These are phyloP conservation scores for Fusarium pilosicola DNA, from an alignment of 2,329 filamentous ascomycete species.

Conservation along the genomic window DNA sequence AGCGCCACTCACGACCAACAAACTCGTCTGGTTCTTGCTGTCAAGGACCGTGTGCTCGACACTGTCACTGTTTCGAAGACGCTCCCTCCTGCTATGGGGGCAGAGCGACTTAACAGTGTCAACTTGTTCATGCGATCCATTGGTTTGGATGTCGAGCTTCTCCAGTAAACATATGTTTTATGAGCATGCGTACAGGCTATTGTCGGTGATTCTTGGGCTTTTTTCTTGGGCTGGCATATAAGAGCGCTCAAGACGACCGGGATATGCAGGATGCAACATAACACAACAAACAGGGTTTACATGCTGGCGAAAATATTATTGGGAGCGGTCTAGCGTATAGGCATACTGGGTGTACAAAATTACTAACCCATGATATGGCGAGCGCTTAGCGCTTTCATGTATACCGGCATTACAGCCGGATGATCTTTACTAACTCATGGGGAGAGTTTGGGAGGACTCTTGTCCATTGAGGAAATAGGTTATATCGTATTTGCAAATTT, in stretches of 20 bases:
- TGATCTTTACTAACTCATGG: slow-evolving; percentile 23
- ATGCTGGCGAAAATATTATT: slow-evolving; percentile 36
- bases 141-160: slow-evolving; percentile 91
- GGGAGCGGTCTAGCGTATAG: slow-evolving; percentile 23
- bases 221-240: slow-evolving; percentile 42
- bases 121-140: slow-evolving; percentile 99
- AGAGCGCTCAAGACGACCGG: slow-evolving; percentile 37
- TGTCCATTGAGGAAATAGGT: slow-evolving; percentile 22
- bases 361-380: slow-evolving; percentile 20
- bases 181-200: slow-evolving; percentile 29
- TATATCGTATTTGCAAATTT: slow-evolving; percentile 39
- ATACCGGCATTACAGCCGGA: slow-evolving; percentile 34
- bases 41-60: slow-evolving; percentile 98
- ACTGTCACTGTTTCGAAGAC: slow-evolving; percentile 91
- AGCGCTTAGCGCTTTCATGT: slow-evolving; percentile 31
- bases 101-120: slow-evolving; percentile 86
- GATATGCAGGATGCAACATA: slow-evolving; percentile 29
- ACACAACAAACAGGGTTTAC: slow-evolving; percentile 26
- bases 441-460: slow-evolving; percentile 30
- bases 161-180: slow-evolving; percentile 50
- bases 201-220: slow-evolving; percentile 42
- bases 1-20: slow-evolving; percentile 95
- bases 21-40: slow-evolving; percentile 90
- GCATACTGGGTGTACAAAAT: slow-evolving; percentile 40
- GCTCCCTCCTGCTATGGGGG: slow-evolving; percentile 85